Conservation (phyloP, 331 rosid genomes). For the Saraca asoca region DNA sequence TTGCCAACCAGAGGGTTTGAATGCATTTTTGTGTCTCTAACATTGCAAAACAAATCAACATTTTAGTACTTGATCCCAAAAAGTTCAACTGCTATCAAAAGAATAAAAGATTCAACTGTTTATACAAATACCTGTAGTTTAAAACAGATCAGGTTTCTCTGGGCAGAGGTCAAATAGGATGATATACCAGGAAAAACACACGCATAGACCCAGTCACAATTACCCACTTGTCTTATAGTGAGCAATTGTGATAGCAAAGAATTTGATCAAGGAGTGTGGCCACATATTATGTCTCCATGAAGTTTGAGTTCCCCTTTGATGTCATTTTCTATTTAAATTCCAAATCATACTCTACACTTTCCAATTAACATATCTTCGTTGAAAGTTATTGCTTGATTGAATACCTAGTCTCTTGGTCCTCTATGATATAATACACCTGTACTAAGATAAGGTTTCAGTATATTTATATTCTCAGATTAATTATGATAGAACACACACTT, state of each 20-base stretch:
- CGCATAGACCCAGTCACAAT: not conserved
- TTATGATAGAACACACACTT: not conserved
- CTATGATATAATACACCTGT: not conserved
- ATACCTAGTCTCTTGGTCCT: not conserved
- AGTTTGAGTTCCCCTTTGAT: no score
- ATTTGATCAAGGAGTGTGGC: not conserved
- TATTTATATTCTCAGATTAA: not conserved
- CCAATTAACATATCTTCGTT: not conserved
- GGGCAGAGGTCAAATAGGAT: not conserved
- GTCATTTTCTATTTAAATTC: no score
- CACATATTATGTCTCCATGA: no score
- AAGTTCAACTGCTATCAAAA: not conserved
- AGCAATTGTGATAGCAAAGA: not conserved
- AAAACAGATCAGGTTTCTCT: not conserved
- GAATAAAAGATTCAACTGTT: constrained; percentile 4
- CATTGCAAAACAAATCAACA: not conserved
- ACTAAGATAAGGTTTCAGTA: not conserved
- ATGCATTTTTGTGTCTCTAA: constrained; percentile 4
- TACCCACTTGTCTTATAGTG: not conserved
- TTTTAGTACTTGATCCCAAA: not conserved
- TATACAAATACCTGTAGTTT: not conserved
- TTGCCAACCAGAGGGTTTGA: constrained; percentile 14
- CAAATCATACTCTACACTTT: not conserved
- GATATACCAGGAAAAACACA: not conserved
- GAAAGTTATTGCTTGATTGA: constrained; percentile 8